Base-by-base conservation (phyloP, 306 rosid species). In the Vigna trinervia region DNA sequence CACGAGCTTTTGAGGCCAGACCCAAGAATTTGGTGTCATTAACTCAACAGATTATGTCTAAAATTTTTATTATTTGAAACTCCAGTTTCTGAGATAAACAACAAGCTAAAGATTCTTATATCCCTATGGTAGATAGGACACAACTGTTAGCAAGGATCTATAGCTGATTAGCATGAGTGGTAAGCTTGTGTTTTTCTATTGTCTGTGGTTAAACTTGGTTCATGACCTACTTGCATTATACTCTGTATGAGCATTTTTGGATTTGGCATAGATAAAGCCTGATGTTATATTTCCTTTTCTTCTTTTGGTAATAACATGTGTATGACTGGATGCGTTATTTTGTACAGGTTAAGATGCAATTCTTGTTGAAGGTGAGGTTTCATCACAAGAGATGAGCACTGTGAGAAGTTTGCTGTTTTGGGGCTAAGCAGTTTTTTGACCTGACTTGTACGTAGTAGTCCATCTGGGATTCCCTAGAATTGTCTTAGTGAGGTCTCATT, bases 301-400 rank as follows among this genome's bases (percentile, higher is more conserved):
- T 22, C 15, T 11, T 64, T 45, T 11, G 32, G 23, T 54, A 59
- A 81, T 14, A 22, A 19, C 17, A 20, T 68, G 54, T 47, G 14
- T 69, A 46, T 73, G 77, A 79, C 57, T 82, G 74, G 80, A 65
- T 69, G 67, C 15, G 64, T 36, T 52, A 67, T 26, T 74, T 70
- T 77, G 77, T 60, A 73, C 92, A 92, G 98, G 96, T 90, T 32
- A 95, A 95, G 89, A 87, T 92, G 97, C 98, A 95, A 79, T 92
- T 76, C 91, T 86, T 92, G 78, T 82, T 95, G 90, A 95, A 92
- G 86, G 98, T 95, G 86, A 87, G 78, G 90, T 95, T 95, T 85
- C 90, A 88, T 78, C 92, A 90, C 88, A 92, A 90, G 89, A 84
- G 86, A 81, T 95, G 87, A 91, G 75, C 75, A 70, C 15, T 41